Conservation (phyloP, 257 asterid species). For the Penstemon eatonii region DNA sequence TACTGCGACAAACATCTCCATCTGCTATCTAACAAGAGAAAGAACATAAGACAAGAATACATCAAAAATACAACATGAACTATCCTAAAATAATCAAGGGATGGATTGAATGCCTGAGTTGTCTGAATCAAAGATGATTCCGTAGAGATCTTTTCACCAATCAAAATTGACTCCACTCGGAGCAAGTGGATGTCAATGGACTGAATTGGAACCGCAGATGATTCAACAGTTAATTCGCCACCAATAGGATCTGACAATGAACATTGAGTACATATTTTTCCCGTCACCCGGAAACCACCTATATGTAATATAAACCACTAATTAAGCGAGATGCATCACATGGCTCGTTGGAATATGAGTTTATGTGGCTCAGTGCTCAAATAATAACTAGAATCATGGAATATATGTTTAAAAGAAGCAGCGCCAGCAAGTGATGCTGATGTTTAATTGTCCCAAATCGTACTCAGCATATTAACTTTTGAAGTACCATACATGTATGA, state of each 20-base stretch:
- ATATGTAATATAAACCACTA: constrained; percentile 2
- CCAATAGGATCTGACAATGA: constrained; percentile 62
- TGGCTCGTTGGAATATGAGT: constrained; percentile 1
- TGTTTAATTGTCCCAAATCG: background rate
- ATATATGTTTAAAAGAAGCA: no score
- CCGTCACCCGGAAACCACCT: constrained; percentile 81
- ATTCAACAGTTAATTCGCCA: constrained; percentile 80
- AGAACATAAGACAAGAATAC: constrained; percentile 23
- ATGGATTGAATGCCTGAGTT: constrained; percentile 67
- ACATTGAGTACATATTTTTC: constrained; percentile 76
- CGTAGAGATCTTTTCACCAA: constrained; percentile 75
- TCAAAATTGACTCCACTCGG: constrained; percentile 81
- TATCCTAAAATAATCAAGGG: constrained; percentile 21
- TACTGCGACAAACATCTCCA: constrained; percentile 71
- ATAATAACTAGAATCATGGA: background rate
- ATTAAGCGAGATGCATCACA: constrained; percentile 25
- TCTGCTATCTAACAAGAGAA: constrained; percentile 63
- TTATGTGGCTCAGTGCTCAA: constrained; percentile 5
- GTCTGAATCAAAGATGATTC: constrained; percentile 75
- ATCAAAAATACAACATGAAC: constrained; percentile 5
- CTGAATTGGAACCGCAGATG: constrained; percentile 65
- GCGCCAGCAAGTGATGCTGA: background rate
- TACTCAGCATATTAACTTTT: background rate
- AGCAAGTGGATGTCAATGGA: constrained; percentile 80
- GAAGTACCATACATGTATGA: background rate